These are phyloP conservation scores for Fonsecaea multimorphosa DNA, from an alignment of 2,329 filamentous ascomycete species.

Conservation along the genomic window DNA sequence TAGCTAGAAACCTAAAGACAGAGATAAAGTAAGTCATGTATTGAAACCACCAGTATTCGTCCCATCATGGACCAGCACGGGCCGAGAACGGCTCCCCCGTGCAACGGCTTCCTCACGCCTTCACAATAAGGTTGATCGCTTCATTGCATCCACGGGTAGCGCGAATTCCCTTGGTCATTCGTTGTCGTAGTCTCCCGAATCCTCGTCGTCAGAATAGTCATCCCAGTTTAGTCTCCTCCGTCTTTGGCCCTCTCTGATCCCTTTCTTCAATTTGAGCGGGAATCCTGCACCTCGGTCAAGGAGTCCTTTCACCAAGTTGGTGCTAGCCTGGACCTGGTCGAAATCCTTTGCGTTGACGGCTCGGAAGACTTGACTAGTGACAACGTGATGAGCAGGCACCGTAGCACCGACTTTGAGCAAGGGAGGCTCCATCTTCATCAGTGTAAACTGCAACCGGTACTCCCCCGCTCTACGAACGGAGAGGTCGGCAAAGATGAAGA, in stretches of 20 bases:
- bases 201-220: constrained; percentile 33
- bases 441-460: constrained; percentile 53
- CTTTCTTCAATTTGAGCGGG: constrained; percentile 41
- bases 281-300: constrained; percentile 38
- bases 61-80: not conserved
- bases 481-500: constrained; percentile 57
- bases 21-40: not conserved
- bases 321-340: constrained; percentile 40
- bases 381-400: constrained; percentile 29
- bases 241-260: constrained; percentile 36
- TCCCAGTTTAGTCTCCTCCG: constrained; percentile 29
- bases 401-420: constrained; percentile 21
- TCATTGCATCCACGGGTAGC: not conserved
- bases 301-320: constrained; percentile 38
- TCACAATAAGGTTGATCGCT: not conserved
- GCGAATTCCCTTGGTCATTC: not conserved
- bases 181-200: constrained; percentile 25
- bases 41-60: not conserved
- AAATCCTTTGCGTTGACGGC: constrained; percentile 42
- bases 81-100: not conserved
- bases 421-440: constrained; percentile 47
- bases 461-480: constrained; percentile 53
- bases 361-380: constrained; percentile 36
- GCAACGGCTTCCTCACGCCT: not conserved
- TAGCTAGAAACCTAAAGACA: not conserved